A percentile compares a stretch with the other conserved stretches of the same genome.
These are phyloP conservation scores for Puccinia polysora DNA, from an alignment of 1,284 basidiomycete species.

Conservation along the genomic window DNA sequence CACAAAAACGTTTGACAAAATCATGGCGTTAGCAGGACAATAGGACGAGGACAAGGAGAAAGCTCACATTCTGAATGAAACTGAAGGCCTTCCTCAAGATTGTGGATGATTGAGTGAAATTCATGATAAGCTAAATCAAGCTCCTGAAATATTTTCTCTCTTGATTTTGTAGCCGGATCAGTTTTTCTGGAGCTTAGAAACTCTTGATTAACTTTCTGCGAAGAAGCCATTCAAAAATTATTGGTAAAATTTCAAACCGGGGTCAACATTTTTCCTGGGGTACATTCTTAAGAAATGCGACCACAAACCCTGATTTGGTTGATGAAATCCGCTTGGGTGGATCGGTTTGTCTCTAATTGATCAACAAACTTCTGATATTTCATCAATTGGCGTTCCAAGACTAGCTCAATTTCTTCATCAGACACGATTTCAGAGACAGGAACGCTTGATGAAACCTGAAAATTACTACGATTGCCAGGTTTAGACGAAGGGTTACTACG, in stretches of 20 bases:
- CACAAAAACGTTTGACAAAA: not conserved
- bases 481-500: not conserved
- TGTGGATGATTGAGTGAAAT: slow-evolving; percentile 24
- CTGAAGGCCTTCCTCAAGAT: slow-evolving; percentile 20
- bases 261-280: not conserved
- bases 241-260: not conserved
- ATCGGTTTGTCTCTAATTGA: not conserved
- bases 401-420: slow-evolving; percentile 15
- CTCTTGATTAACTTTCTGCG: slow-evolving; percentile 22
- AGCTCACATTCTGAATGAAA: slow-evolving; percentile 39
- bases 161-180: slow-evolving; percentile 29
- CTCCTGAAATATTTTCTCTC: slow-evolving; percentile 25
- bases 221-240: not conserved
- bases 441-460: not conserved
- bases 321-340: slow-evolving; percentile 9
- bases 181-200: slow-evolving; percentile 12
- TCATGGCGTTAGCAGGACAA: not conserved
- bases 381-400: slow-evolving; percentile 20
- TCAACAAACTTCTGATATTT: slow-evolving; percentile 11
- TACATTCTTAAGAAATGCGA: not conserved
- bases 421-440: not conserved
- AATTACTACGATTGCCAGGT: not conserved
- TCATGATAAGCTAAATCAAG: slow-evolving; percentile 25
- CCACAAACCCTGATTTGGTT: slow-evolving; percentile 18
- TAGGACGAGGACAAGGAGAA: not conserved